These are phyloP conservation scores for Fragilaria crotonensis DNA, from an alignment of 108 stramenopile genomes.

Conservation along the genomic window DNA sequence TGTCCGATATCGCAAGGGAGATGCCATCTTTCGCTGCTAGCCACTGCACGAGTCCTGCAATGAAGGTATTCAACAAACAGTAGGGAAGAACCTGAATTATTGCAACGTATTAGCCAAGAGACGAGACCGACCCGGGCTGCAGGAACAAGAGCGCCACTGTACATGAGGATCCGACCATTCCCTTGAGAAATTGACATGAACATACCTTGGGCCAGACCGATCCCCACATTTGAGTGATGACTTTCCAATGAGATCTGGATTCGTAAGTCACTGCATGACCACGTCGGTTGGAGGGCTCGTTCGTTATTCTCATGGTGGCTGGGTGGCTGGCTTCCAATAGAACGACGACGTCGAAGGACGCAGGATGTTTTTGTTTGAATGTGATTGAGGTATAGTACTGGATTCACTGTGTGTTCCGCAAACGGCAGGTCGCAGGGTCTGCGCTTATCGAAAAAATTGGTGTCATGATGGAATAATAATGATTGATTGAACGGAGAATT, in stretches of 20 bases:
- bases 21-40: background rate
- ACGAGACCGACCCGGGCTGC: no score
- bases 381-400: no score
- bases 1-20: constrained; percentile 5
- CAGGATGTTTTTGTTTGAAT: no score
- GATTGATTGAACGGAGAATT: no score
- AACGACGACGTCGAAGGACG: no score
- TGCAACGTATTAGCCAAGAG: background rate
- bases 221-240: constrained; percentile 20
- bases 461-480: no score
- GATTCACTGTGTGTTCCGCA: no score
- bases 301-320: no score
- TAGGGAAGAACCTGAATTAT: constrained; percentile 13
- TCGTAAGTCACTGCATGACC: background rate
- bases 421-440: no score
- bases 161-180: background rate
- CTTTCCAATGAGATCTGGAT: constrained; percentile 7
- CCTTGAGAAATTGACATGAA: background rate
- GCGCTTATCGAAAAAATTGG: no score
- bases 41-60: background rate
- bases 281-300: no score
- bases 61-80: constrained; percentile 7
- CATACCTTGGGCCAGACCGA: constrained; percentile 20
- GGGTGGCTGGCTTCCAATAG: no score
- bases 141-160: background rate